Percentiles rank a stretch among this genome's conserved stretches.
Evolutionary conservation across 495 filamentous ascomycete species (phyloP).

Genomic region (Penicillium alfredii): DNA sequence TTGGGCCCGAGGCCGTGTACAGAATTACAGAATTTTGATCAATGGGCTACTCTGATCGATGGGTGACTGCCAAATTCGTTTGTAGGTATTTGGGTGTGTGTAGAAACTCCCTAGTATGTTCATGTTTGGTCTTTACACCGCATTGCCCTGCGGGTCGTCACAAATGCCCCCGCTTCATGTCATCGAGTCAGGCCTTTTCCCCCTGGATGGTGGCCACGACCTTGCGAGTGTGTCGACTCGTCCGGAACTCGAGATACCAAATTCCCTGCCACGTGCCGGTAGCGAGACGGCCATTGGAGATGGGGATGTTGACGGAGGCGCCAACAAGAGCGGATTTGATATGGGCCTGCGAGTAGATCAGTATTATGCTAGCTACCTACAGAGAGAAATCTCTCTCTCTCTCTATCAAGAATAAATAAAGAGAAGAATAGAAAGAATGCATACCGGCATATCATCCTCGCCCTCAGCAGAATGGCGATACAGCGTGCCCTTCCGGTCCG

Average conservation of each 20-base stretch:
- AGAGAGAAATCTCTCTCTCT: no score
- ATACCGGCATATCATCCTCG: conserved; percentile 80
- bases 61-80: no score
- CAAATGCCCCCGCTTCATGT: conserved; percentile 11
- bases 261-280: conserved; percentile 74
- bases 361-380: no score
- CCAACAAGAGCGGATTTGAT: conserved; percentile 88
- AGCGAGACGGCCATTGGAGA: conserved; percentile 73
- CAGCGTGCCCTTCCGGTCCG: conserved; percentile 62
- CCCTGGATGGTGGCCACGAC: conserved; percentile 94
- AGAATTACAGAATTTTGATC: conserved; percentile 34
- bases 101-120: no score
- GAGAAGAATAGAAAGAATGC: conserved; percentile 7
- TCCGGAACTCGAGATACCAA: conserved; percentile 91
- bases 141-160: conserved; percentile 14
- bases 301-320: conserved; percentile 81
- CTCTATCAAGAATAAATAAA: no score
- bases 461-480: conserved; percentile 92
- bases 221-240: conserved; percentile 64
- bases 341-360: conserved; percentile 56
- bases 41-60: conserved; percentile 24
- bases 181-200: conserved; percentile 59
- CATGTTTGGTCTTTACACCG: no score
- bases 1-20: conserved; percentile 31
- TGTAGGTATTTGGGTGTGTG: no score